Base-by-base conservation (phyloP, 2,329 filamentous ascomycete species). In the Penicillium sp. region DNA sequence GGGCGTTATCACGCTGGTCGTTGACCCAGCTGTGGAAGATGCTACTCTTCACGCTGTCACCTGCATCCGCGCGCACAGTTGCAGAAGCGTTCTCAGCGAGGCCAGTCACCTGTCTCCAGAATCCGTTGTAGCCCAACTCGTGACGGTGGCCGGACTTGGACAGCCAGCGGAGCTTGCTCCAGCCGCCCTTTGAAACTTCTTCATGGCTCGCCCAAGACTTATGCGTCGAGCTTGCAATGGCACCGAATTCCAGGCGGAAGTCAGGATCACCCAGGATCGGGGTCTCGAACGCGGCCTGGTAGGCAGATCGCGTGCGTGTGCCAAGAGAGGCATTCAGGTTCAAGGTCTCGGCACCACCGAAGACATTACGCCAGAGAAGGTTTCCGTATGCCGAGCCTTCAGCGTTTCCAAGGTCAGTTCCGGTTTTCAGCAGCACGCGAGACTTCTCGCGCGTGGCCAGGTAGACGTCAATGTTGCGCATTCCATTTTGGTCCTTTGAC, bases 131-230 rank as follows among this genome's bases (percentile, higher is more conserved):
- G 45, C 86, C 87, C 32, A 97, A 66, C 58, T 93, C 88, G 70
- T 96, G 91, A 54, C 81, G 82, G 62, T 90, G 86, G 43, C 86
- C 86, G 46, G 80, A 77, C 8, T 77, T 68, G 45, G 83, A 86
- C 36, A 87, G 75, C 89, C 90, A 97, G 38, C 86, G 85, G 39
- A 96, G 80, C 61, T 90, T 92, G 11, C 89, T 78, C 64, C 85
- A 87, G 18, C 84, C 91, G 14, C 92, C 92, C 67, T 88, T 90
- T 18, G 95, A 77, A 3, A 88, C 86, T 75, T 99, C 93, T 66
- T 97, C 93, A 69, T 99, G 93, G 60, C 90, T 94, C 21, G 94
- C 92, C 90, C 91, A 97, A 11, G 87, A 84, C 75, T 97, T 97
- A 58, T 93, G 84, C 0, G 91, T 95, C 43, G 91, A 87, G 58